Percentiles rank a stretch among this genome's conserved stretches.
phyloP scores from a whole-genome alignment of 139 green algal genomes.

The Chlorella sp. region DNA sequence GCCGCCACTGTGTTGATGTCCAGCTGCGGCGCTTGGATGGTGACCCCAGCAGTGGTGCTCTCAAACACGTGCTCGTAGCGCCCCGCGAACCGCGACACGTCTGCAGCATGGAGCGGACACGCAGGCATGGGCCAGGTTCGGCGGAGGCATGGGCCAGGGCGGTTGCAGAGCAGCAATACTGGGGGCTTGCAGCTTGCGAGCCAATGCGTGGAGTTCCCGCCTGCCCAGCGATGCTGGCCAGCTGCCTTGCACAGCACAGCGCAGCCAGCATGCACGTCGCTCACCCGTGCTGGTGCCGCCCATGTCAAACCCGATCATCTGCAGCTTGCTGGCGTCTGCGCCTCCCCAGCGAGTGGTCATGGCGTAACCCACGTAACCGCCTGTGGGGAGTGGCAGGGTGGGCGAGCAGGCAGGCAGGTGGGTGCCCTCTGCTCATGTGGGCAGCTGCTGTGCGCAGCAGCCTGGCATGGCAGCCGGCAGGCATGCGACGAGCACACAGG shows the following conservation, averaged over 20 bases:
- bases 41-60: conserved; percentile 88
- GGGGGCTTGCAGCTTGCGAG: too few relatives aligned
- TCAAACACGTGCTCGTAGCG: conserved; percentile 94
- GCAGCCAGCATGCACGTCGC: too few relatives aligned
- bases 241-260: too few relatives aligned
- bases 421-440: too few relatives aligned
- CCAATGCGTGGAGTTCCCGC: too few relatives aligned
- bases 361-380: conserved; percentile 90
- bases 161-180: too few relatives aligned
- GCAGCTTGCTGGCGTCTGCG: conserved; percentile 21
- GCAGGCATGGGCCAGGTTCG: too few relatives aligned
- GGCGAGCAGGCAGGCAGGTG: not conserved
- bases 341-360: conserved; percentile 80
- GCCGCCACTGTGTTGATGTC: conserved; percentile 99
- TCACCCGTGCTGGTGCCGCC: conserved; percentile 80
- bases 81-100: conserved; percentile 92
- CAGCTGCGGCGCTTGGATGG: conserved; percentile 92
- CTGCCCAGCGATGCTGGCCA: too few relatives aligned
- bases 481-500: not conserved
- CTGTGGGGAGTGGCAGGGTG: conserved; percentile 28
- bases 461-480: too few relatives aligned
- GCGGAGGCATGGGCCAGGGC: too few relatives aligned
- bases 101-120: conserved; percentile 42
- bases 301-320: conserved; percentile 99
- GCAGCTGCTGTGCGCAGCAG: too few relatives aligned